Evolutionary conservation across 495 filamentous ascomycete genomes (phyloP), one percentile per base, ranked within the genome.

Genomic region (Collariella sp.): DNA sequence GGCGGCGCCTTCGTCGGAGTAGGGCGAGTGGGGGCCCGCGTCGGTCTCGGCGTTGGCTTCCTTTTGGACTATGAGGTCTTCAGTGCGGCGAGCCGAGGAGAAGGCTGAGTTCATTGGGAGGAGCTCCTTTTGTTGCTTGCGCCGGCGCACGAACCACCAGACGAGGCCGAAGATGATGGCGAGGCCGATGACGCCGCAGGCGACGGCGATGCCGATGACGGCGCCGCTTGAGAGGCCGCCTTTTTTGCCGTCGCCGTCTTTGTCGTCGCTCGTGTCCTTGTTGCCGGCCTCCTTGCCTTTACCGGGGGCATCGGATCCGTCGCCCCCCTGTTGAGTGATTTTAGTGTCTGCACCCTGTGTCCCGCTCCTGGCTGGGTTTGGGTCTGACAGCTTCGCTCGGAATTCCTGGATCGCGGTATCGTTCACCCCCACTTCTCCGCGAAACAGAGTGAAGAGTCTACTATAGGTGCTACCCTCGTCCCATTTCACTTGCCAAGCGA

Each of bases 161-260:
- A 65, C 52, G 22, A 70, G 43, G 11, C 33, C 52, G 16, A 44
- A 62, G 56, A 74, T 45, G 50, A 73, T 26, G 26, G 62, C 45
- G 4, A 76, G 62, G 39, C 66, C 72, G 7, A 58, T 56, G 1
- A 72, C 49, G 18, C 50, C 60, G 50, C 62, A 65, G 13, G 56
- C 74, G 6, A 76, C 69, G 40, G 70, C 72, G 45, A 76, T 72
- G 35, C 74, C 75, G 24, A 64, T 65, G 50, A 72, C 68, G 44
- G 71, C 69, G 46, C 68, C 69, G 1, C 20, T 63, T 12, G 59
- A 42, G 9, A 75, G 56, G 6, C 67, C 68, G n/a, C 52, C 52
- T 19, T 44, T 10, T 46, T 35, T 9, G 29, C 26, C n/a, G 51
- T 35, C 13, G 29, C 26, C n/a, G 39, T 36, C 22, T 46, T 36